A percentile compares a stretch with the other conserved stretches of the same genome.
These are phyloP conservation scores for Kodamaea hsintzibuensis DNA, from an alignment of 805 yeast species.

Conservation along the genomic window DNA sequence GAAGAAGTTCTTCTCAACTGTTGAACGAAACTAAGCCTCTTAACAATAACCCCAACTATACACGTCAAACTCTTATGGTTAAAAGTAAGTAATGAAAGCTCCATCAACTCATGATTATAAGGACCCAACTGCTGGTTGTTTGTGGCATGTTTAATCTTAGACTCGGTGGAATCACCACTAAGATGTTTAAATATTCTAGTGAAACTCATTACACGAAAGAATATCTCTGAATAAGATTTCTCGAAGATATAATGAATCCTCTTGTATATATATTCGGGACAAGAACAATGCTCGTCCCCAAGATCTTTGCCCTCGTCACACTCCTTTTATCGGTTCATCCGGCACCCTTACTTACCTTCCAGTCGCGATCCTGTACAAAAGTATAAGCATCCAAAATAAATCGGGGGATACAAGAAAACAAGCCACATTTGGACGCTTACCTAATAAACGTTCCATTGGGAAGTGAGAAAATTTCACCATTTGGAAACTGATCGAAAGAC, in stretches of 20 bases:
- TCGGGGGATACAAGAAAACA: neutral
- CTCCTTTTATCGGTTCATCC: neutral
- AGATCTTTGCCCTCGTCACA: neutral
- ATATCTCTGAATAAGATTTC: neutral
- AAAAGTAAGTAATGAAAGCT: constrained; percentile 49
- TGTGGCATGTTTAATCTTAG: constrained; percentile 40
- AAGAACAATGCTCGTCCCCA: neutral
- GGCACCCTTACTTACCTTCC: neutral
- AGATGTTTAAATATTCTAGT: constrained; percentile 10
- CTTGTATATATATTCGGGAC: neutral
- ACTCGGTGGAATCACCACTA: constrained; percentile 16
- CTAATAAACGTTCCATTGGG: neutral
- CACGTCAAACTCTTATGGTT: constrained; percentile 37
- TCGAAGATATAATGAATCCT: neutral
- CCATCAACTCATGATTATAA: constrained; percentile 54
- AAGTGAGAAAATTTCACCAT: constrained; percentile 8
- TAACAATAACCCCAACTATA: constrained; percentile 41
- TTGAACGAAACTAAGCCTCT: constrained; percentile 42
- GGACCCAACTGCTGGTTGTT: constrained; percentile 57
- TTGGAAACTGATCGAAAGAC: constrained; percentile 18
- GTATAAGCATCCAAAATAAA: neutral
- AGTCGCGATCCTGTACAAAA: neutral
- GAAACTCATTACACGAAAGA: constrained; percentile 1
- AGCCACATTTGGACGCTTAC: neutral
- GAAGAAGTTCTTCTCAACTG: constrained; percentile 1